Percentiles rank a stretch among this genome's conserved stretches.
Conservation (phyloP, 805 yeast genomes). For the Teunomyces kruisii region DNA sequence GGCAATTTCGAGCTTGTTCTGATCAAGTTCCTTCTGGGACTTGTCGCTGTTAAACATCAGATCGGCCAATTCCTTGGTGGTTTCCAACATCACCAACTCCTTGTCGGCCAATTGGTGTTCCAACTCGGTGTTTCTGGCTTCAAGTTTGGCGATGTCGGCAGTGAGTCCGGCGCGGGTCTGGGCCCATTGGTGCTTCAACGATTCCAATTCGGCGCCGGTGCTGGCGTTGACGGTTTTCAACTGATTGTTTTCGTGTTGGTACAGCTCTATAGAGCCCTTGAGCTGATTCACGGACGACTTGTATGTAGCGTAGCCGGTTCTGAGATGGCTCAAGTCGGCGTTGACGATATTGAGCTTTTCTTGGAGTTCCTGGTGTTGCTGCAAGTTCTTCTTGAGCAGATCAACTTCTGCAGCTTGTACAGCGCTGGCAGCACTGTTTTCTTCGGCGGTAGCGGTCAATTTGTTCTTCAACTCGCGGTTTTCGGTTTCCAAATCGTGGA, state of each 20-base stretch:
- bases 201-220: conserved; percentile 8
- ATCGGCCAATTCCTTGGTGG: conserved; percentile 6
- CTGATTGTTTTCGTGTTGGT: conserved; percentile 9
- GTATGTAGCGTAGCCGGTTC: conserved; percentile 8
- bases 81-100: conserved; percentile 10
- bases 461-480: conserved; percentile 13
- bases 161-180: conserved; percentile 6
- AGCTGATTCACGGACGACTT: conserved; percentile 5
- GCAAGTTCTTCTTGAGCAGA: conserved; percentile 6
- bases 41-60: not conserved
- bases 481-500: conserved; percentile 12
- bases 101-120: conserved; percentile 9
- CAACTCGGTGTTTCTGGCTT: conserved; percentile 1
- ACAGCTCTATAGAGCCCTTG: not conserved
- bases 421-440: conserved; percentile 1
- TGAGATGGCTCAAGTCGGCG: conserved; percentile 10
- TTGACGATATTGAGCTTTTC: conserved; percentile 8
- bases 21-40: not conserved
- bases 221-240: conserved; percentile 2
- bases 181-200: conserved; percentile 5
- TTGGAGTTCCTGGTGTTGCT: conserved; percentile 1
- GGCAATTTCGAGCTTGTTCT: not conserved
- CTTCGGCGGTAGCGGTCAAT: conserved; percentile 1
- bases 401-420: conserved; percentile 1
- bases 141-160: conserved; percentile 6